Evolutionary conservation across 352 stramenopile genomes (phyloP), one percentile per base, ranked within the genome.

Genomic region (Phytophthora foliorum): DNA sequence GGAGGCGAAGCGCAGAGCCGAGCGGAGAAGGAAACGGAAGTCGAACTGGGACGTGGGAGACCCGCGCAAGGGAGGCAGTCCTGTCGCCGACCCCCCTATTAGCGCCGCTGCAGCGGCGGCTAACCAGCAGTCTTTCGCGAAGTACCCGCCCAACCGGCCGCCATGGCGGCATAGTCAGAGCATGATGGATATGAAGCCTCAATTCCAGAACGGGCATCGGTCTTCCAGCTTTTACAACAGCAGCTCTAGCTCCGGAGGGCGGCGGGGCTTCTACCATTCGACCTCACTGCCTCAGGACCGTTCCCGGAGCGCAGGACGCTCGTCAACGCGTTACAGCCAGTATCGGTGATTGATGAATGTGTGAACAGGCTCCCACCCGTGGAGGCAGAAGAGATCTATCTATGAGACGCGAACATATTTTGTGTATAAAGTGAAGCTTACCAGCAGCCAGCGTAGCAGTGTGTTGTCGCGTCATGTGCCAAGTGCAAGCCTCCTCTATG

Each of bases 11-110:
- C 81, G 82, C 4, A 81, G 86, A 42, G 80, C 84, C 6, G 82
- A 91, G 66, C 76, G 84, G 29, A 80, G 88, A 50, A 80, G 86
- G 62, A 83, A 80, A 27, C 82, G 82, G 27, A 93, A 91, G 50
- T 86, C 86, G 0, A 92, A 94, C 59, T 96, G 88, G 88, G 88
- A 96, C 63, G 83, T 93, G 8, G 86, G 86, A 25, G 88, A 96
- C 48, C 88, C 88, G 4, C 83, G 85, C 0, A 72, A 80, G 13
- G 80, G 69, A 52, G 70, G 69, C 36, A 82, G 70, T 14, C 74
- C 67, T 36, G 34, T 73, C 24, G 51, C 69, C 29, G 75, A 86
- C 22, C 59, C 56, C 1, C 69, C 71, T 29, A 63, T 69, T 31
- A 79, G 67, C 25, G 63, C 72, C 4, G 73, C 76, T 9, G 65